Percentiles rank a stretch among this genome's conserved stretches.
Conservation (phyloP, 805 yeast genomes). For the Pichia cephalocereana region DNA sequence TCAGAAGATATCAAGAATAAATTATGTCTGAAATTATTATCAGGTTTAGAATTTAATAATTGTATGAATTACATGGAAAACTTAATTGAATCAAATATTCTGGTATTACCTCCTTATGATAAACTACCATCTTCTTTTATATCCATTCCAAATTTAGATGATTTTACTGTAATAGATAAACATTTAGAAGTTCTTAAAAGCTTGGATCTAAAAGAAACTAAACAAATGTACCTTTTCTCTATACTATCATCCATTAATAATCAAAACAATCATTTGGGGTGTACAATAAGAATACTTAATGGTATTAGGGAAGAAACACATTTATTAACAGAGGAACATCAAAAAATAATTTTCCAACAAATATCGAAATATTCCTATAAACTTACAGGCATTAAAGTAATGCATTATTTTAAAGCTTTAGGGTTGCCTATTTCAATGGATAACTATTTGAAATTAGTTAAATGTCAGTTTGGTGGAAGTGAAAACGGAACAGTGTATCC, state of each 20-base stretch:
- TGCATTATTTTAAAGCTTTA: conserved; percentile 5
- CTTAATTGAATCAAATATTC: neutral
- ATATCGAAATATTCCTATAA: conserved; percentile 14
- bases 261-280: conserved; percentile 11
- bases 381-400: conserved; percentile 11
- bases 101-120: neutral
- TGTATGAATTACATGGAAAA: conserved; percentile 1
- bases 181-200: neutral
- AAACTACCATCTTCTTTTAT: conserved; percentile 9
- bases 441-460: conserved; percentile 13
- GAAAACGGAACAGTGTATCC: conserved; percentile 19
- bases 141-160: conserved; percentile 5
- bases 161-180: conserved; percentile 6
- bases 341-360: conserved; percentile 13
- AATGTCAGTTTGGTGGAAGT: conserved; percentile 16
- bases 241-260: conserved; percentile 16
- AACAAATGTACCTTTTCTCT: conserved; percentile 11
- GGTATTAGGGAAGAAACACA: conserved; percentile 3
- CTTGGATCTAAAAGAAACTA: conserved; percentile 2
- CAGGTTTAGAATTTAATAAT: conserved; percentile 5
- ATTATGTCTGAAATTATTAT: conserved; percentile 7
- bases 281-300: conserved; percentile 10
- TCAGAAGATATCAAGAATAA: conserved; percentile 1
- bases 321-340: conserved; percentile 9
- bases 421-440: conserved; percentile 6